Evolutionary conservation across 148 eudicot species (phyloP).

Genomic region (Drosera capensis): DNA sequence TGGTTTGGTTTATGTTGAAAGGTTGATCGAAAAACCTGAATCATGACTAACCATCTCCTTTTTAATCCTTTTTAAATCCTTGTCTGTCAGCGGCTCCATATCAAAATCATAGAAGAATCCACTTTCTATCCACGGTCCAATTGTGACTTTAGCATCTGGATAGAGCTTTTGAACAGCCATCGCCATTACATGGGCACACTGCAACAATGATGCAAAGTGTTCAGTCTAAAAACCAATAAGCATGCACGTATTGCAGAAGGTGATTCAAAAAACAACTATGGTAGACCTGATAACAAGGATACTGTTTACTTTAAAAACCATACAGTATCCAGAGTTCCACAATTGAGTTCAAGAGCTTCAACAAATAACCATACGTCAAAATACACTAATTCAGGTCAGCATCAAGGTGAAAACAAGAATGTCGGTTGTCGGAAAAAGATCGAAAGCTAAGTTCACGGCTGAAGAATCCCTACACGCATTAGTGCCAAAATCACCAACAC

Average conservation of each 20-base stretch:
- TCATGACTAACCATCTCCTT: constrained; percentile 1
- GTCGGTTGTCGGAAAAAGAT: no score
- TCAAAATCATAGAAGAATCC: constrained; percentile 97
- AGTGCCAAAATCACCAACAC: no score
- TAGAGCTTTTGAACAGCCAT: constrained; percentile 98
- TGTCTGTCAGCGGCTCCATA: constrained; percentile 55
- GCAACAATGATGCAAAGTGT: constrained; percentile 20
- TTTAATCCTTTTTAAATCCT: not conserved
- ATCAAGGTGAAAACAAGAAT: no score
- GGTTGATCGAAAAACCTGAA: not conserved
- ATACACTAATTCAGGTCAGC: no score
- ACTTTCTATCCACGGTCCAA: constrained; percentile 98
- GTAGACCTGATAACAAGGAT: no score
- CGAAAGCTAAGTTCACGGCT: no score
- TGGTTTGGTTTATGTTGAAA: no score
- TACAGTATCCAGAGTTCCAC: no score
- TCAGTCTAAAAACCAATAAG: not conserved
- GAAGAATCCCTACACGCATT: no score
- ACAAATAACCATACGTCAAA: no score
- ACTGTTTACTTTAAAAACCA: no score
- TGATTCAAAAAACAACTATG: not conserved
- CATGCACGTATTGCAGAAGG: not conserved
- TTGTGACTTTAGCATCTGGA: constrained; percentile 94
- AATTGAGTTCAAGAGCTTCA: no score
- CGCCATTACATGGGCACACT: constrained; percentile 99